Conservation (phyloP, 768 basidiomycete genomes). For the Kwoniella botswanensis region DNA sequence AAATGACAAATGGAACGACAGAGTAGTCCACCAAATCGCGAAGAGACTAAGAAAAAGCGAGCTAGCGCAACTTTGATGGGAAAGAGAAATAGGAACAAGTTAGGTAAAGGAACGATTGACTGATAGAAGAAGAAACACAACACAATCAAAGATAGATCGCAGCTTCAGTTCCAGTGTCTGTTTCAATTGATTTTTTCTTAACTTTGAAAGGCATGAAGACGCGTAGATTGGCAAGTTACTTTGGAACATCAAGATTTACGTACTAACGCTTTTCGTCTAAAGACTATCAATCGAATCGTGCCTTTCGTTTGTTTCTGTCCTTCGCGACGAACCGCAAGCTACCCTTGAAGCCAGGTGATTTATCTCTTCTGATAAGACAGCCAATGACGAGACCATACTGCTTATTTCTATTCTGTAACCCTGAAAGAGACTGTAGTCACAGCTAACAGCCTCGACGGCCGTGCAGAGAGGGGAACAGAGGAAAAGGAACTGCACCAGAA, state of each 20-base stretch:
- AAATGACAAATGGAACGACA: neutral
- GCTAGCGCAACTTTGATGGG: conserved; percentile 8
- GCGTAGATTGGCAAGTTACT: too few relatives aligned
- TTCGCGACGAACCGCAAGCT: neutral
- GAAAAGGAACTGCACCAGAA: neutral
- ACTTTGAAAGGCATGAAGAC: too few relatives aligned
- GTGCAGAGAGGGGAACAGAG: neutral
- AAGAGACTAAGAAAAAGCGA: neutral
- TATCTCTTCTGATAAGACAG: neutral
- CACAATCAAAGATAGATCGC: too few relatives aligned
- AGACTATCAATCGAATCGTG: neutral
- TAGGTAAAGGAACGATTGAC: too few relatives aligned
- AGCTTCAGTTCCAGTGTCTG: too few relatives aligned
- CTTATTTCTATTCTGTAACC: neutral
- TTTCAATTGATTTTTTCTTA: too few relatives aligned
- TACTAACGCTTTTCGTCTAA: conserved; percentile 15
- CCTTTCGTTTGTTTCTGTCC: neutral
- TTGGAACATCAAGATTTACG: conserved; percentile 12
- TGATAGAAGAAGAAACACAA: too few relatives aligned
- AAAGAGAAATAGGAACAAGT: neutral
- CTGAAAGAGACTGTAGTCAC: neutral
- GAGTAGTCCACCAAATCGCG: too few relatives aligned
- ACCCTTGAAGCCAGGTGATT: neutral
- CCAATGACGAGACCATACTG: neutral
- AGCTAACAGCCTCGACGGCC: neutral